These are phyloP conservation scores for baker's yeast (Saccharomyces cerevisiae) DNA, from an alignment of 805 yeast species.

Conservation along the genomic window DNA sequence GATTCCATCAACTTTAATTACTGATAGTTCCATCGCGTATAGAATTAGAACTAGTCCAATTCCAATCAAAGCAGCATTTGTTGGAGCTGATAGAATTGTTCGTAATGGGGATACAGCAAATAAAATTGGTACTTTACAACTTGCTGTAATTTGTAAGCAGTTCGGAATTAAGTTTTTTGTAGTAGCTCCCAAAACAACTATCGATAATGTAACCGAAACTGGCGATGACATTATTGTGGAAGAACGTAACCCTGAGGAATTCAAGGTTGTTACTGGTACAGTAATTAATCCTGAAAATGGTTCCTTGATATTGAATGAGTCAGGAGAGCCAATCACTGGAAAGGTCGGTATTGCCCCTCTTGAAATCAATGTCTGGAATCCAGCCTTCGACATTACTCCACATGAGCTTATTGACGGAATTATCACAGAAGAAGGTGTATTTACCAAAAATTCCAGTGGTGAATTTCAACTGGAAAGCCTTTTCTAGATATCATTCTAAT, in stretches of 20 bases:
- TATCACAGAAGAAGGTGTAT: constrained; percentile 69
- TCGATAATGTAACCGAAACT: constrained; percentile 55
- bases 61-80: constrained; percentile 82
- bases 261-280: constrained; percentile 70
- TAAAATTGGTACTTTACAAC: constrained; percentile 90
- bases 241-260: constrained; percentile 74
- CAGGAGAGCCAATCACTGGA: constrained; percentile 30
- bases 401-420: constrained; percentile 75
- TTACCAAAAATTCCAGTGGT: constrained; percentile 44
- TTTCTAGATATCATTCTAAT: constrained; percentile 8
- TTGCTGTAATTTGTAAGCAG: constrained; percentile 62
- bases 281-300: constrained; percentile 32
- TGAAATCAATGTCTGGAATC: constrained; percentile 86
- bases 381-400: constrained; percentile 92
- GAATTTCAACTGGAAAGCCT: constrained; percentile 36
- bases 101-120: constrained; percentile 93
- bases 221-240: constrained; percentile 82
- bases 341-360: constrained; percentile 80
- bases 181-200: constrained; percentile 91
- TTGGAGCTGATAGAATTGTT: constrained; percentile 93
- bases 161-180: constrained; percentile 75
- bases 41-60: constrained; percentile 41
- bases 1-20: constrained; percentile 80
- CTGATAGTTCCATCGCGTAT: constrained; percentile 88
- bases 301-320: constrained; percentile 16